Evolutionary conservation across 495 filamentous ascomycete genomes (phyloP).

Genomic region (Penicillium bialowiezense): DNA sequence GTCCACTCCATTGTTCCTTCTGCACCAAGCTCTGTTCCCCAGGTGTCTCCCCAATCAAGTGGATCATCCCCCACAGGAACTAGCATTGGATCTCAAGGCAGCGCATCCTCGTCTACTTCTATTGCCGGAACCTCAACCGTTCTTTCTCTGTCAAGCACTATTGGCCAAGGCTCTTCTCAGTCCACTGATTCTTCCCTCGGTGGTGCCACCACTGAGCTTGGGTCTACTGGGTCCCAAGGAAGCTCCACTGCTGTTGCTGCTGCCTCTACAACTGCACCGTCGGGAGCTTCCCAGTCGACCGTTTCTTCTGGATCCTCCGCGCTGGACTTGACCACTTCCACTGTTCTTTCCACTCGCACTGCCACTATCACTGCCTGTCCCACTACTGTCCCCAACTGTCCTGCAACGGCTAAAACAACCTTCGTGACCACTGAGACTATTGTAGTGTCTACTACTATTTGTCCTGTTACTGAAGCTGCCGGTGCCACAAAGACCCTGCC

Average conservation of each 20-base stretch:
- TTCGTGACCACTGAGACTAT: constrained; percentile 12
- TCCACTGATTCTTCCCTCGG: background rate
- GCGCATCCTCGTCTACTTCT: no score
- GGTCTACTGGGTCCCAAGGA: background rate
- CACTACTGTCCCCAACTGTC: background rate
- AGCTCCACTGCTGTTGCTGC: background rate
- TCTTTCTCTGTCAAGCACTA: no score
- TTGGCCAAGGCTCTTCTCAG: background rate
- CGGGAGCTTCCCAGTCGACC: background rate
- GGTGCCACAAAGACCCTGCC: background rate
- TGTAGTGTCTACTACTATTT: constrained; percentile 14
- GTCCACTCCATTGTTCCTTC: no score
- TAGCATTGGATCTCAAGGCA: no score
- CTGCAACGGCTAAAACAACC: background rate
- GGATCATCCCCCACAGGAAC: background rate
- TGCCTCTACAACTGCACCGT: background rate
- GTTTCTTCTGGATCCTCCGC: background rate
- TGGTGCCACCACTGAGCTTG: background rate
- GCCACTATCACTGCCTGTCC: constrained; percentile 14
- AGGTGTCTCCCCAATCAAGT: background rate
- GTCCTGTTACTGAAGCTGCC: constrained; percentile 10
- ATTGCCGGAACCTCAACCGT: no score
- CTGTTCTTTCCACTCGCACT: constrained; percentile 5
- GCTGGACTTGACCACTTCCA: constrained; percentile 7
- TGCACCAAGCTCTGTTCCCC: no score